Percentiles rank a stretch among this genome's conserved stretches.
Conservation (phyloP, 202 grass and related monocot genomes). For the Carex sylvatica region DNA sequence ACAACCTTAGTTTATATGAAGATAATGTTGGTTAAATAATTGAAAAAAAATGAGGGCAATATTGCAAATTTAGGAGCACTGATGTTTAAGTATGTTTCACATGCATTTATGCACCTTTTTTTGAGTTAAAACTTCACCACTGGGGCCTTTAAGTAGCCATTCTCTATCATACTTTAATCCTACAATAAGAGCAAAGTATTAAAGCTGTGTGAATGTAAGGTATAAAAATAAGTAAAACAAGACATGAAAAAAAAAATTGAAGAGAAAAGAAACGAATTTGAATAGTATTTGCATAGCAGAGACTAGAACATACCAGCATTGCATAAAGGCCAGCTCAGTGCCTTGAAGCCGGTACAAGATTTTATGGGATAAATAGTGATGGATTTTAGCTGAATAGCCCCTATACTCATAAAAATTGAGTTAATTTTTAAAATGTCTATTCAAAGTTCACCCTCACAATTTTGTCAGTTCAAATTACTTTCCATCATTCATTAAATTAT, state of each 20-base stretch:
- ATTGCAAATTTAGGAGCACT: conserved; percentile 3
- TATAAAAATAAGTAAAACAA: neutral
- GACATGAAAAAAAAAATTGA: conserved; percentile 19
- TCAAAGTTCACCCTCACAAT: neutral
- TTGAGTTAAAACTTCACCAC: conserved; percentile 81
- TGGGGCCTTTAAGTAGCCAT: conserved; percentile 85
- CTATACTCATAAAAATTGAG: conserved; percentile 28
- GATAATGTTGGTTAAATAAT: neutral
- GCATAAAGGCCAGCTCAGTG: conserved; percentile 62
- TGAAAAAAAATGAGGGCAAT: neutral
- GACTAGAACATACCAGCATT: conserved; percentile 59
- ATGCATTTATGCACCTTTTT: conserved; percentile 57
- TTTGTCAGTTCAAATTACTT: neutral
- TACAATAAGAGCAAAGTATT: conserved; percentile 34
- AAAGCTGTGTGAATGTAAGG: conserved; percentile 3
- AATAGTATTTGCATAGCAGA: conserved; percentile 10
- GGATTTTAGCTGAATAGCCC: conserved; percentile 55
- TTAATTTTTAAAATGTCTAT: conserved; percentile 20
- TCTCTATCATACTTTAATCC: conserved; percentile 94
- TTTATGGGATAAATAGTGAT: conserved; percentile 95
- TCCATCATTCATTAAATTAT: conserved; percentile 12
- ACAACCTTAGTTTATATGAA: neutral
- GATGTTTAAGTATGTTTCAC: neutral
- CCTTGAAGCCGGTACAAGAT: conserved; percentile 82
- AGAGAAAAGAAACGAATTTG: conserved; percentile 4